Conservation (phyloP, 2,329 filamentous ascomycete species). For the Pezicula rhizophila region DNA sequence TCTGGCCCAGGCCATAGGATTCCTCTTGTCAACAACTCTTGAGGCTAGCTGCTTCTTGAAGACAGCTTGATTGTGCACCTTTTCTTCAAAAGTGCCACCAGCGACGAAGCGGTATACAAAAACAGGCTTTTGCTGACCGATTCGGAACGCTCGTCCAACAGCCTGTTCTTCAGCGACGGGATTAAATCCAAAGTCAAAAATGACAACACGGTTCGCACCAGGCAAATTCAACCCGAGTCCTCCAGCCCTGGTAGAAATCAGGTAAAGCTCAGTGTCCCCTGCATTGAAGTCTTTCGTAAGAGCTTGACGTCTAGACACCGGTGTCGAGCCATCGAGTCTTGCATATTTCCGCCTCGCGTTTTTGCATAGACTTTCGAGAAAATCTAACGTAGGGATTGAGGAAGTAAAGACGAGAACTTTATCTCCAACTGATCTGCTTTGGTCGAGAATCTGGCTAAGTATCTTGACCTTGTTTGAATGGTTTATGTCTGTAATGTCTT, state of each 20-base stretch:
- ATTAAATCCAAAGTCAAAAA: constrained; percentile 80
- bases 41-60: constrained; percentile 79
- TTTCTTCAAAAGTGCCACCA: constrained; percentile 74
- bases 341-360: constrained; percentile 40
- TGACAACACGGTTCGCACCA: constrained; percentile 77
- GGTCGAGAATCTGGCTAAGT: constrained; percentile 62
- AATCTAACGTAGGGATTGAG: constrained; percentile 63
- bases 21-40: constrained; percentile 79
- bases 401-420: constrained; percentile 79
- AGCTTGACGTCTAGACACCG: constrained; percentile 50
- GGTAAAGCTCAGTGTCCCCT: constrained; percentile 51
- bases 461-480: constrained; percentile 65
- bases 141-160: constrained; percentile 76
- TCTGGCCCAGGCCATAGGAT: constrained; percentile 60
- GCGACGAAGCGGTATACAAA: constrained; percentile 78
- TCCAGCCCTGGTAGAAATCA: constrained; percentile 80
- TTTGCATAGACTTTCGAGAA: constrained; percentile 53
- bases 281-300: constrained; percentile 65
- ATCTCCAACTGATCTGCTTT: constrained; percentile 56
- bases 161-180: constrained; percentile 81
- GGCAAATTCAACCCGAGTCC: constrained; percentile 79
- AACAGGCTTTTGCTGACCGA: constrained; percentile 75
- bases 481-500: constrained; percentile 33
- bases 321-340: constrained; percentile 64
- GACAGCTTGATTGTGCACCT: constrained; percentile 64